Conservation (phyloP, 1,284 basidiomycete genomes). For the Chondrostereum purpureum region DNA sequence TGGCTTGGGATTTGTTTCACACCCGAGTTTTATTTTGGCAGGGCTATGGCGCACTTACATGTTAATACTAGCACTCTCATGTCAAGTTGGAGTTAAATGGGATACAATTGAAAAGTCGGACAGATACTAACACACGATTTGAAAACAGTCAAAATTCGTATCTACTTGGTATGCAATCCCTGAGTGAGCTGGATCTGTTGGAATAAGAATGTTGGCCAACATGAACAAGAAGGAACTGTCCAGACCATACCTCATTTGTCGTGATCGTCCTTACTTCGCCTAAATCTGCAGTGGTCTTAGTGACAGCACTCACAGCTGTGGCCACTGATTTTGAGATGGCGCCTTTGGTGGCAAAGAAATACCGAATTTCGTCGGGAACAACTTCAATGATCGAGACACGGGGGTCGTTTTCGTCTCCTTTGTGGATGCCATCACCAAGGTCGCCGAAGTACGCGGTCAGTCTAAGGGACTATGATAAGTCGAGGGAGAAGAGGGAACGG, state of each 20-base stretch:
- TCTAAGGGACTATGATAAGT: constrained; percentile 26
- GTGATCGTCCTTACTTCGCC: constrained; percentile 63
- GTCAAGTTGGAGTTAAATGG: too few species aligned
- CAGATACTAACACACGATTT: too few species aligned
- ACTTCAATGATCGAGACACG: constrained; percentile 80
- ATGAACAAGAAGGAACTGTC: background rate
- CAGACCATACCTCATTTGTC: constrained; percentile 43
- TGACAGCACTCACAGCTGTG: constrained; percentile 48
- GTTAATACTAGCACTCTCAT: too few species aligned
- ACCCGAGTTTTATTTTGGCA: too few species aligned
- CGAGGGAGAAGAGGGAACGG: constrained; percentile 7
- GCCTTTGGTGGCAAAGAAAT: constrained; percentile 53
- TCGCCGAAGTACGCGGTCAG: constrained; percentile 82
- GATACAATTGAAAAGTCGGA: too few species aligned
- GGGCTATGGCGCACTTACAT: too few species aligned
- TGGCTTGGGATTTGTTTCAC: too few species aligned
- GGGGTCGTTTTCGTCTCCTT: constrained; percentile 76
- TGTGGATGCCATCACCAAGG: constrained; percentile 81
- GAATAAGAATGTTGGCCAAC: background rate
- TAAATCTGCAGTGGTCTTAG: constrained; percentile 50
- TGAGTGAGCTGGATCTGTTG: constrained; percentile 21
- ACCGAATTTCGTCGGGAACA: constrained; percentile 74
- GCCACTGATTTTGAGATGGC: constrained; percentile 45
- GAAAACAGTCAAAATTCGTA: too few species aligned
- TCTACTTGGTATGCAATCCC: constrained; percentile 32